Conservation (phyloP, 2,329 filamentous ascomycete species). For the Exophiala alcalophila region DNA sequence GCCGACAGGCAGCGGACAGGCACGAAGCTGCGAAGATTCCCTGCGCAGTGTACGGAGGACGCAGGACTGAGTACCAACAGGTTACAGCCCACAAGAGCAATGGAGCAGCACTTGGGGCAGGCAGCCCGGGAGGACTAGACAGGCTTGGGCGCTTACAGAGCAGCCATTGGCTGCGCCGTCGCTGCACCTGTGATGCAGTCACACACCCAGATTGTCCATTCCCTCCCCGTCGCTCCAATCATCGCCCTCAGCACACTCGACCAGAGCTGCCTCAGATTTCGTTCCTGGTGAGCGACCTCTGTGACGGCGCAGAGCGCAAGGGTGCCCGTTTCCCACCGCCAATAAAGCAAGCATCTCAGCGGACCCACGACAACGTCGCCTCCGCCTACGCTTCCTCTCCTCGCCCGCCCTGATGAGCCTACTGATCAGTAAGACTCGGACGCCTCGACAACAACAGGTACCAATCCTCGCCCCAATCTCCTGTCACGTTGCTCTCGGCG, state of each 20-base stretch:
- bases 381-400: too few relatives aligned
- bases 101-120: not conserved
- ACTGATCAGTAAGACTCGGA: too few relatives aligned
- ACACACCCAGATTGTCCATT: slow-evolving; percentile 13
- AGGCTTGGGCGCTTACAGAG: slow-evolving; percentile 22
- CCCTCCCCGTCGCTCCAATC: slow-evolving; percentile 13
- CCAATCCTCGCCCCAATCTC: slow-evolving; percentile 2
- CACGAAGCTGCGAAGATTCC: too few relatives aligned
- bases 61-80: not conserved
- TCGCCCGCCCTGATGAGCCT: slow-evolving; percentile 2
- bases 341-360: too few relatives aligned
- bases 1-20: slow-evolving; percentile 14
- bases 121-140: too few relatives aligned
- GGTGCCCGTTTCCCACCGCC: too few relatives aligned
- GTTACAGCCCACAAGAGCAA: not conserved
- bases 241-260: slow-evolving; percentile 16
- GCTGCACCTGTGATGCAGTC: slow-evolving; percentile 6
- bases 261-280: too few relatives aligned
- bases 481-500: slow-evolving; percentile 7
- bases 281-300: too few relatives aligned
- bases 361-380: too few relatives aligned
- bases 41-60: too few relatives aligned
- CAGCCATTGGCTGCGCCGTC: slow-evolving; percentile 18
- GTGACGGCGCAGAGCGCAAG: too few relatives aligned
- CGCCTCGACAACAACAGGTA: not conserved